Evolutionary conservation across 2,329 filamentous ascomycete genomes (phyloP), one percentile per base, ranked within the genome.

Genomic region (Chaetothyriales sp.): DNA sequence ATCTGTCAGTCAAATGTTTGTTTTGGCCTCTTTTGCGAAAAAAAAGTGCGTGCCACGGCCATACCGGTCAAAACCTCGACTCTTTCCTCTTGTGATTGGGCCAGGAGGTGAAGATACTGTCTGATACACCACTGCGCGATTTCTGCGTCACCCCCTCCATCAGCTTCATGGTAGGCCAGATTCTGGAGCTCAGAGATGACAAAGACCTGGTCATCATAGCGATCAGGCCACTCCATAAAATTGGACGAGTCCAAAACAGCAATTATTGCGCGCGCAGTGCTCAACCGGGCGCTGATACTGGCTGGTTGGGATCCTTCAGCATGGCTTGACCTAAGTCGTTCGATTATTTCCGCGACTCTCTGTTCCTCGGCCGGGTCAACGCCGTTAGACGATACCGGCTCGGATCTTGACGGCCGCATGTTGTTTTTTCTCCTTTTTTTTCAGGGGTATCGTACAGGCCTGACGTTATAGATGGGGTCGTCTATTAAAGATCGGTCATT

Each of bases 71-170:
- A 63, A 2, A 68, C 64, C 1, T 66, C 65, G 15, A 70, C 62
- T 54, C 72, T 68, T 1, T 69, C 63, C 9, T 72, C 66, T 48
- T 73, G 67, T 28, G 66, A 61, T 50, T 70, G 64, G 7, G 45
- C 45, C 19, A 73, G 62, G 9, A 77, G 59, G 28, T 63, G 60
- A 25, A 76, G 62, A 65, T 70, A 72, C 49, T 73, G 67, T 44
- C 66, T 62, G 51, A 75, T 64, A 54, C 73, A 75, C 70, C 73
- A 77, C 10, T 70, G 64, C 7, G 69, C 67, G 49, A 77, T 63
- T 56, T 75, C 73, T 42, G 55, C 55, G 10, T 75, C 64, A 25
- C 63, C 64, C 22, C 70, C 72, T 46, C 60, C 65, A 56, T 76
- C 74, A 12, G 68, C 62, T 51, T 77, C 73, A 53, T 68, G 64